Conservation (phyloP, 495 filamentous ascomycete species). For the Hypoxylon perforatum region DNA sequence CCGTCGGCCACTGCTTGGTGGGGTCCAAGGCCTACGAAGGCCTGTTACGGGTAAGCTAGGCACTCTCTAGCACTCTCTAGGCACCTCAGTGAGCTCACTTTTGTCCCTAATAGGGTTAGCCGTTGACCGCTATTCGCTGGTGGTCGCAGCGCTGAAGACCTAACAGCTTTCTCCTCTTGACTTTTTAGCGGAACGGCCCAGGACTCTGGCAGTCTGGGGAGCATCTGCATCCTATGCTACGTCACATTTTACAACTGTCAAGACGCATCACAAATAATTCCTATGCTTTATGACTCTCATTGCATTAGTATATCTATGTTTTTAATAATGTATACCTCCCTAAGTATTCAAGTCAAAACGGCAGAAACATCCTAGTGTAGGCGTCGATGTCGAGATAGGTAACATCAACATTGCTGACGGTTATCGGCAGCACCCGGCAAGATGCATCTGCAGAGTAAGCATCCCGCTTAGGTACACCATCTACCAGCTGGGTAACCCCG, state of each 20-base stretch:
- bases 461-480: not conserved
- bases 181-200: not conserved
- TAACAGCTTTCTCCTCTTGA: slow-evolving; percentile 3
- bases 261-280: too few relatives aligned
- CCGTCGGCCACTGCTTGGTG: slow-evolving; percentile 7
- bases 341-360: not conserved
- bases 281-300: too few relatives aligned
- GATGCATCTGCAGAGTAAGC: not conserved
- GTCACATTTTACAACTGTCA: too few relatives aligned
- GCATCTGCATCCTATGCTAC: too few relatives aligned
- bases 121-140: not conserved
- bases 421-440: not conserved
- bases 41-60: slow-evolving; percentile 21
- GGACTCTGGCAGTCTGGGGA: not conserved
- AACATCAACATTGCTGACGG: not conserved
- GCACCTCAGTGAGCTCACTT: slow-evolving; percentile 27
- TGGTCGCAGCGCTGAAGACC: slow-evolving; percentile 21
- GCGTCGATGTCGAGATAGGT: not conserved
- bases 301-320: too few relatives aligned
- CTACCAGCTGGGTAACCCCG: too few relatives aligned
- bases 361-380: not conserved
- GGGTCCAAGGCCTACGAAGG: slow-evolving; percentile 7
- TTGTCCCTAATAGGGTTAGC: slow-evolving; percentile 27
- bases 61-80: slow-evolving; percentile 4
- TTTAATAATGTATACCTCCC: too few relatives aligned